Base-by-base conservation (phyloP, 495 filamentous ascomycete genomes). In the Parachaetomium inaequale region DNA sequence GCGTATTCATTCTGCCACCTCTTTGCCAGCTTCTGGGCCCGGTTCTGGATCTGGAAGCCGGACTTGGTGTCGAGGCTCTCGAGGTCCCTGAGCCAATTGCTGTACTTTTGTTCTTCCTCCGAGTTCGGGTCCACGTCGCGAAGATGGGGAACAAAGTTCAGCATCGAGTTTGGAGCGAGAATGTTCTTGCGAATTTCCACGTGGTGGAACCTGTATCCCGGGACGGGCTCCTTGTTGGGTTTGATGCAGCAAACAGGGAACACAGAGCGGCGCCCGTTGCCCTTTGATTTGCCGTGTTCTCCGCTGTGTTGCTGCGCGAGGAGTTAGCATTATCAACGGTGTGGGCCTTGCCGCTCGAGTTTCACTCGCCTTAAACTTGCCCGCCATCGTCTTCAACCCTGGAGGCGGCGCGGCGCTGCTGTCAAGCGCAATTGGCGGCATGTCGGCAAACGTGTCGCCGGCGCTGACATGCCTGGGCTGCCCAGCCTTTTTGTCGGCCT, bases 171-270 rank as follows among this genome's bases (percentile, higher is more conserved):
- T 0, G 78, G 75, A 1, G 77, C 74, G 31, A 79, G 74, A 15
- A 81, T 76, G 46, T 80, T 80, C 43, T 77, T 80, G 61, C 62
- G 71, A n/a, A 81, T 75, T 60, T 80, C 77, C n/a, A 79, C 76
- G 62, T 79, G 77, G 50, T 80, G 79, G 52, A 79, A 80, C 26
- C 73, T 61, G 58, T 81, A 81, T 8, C 65, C 58, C 21, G 79
- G 79, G 3, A 77, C 75, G 6, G 67, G 66, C 14, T 75, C 74
- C 46, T 66, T 71, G 54, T 76, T 67, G 7, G 75, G 74, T 55
- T 74, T 75, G 60, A 81, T 75, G 61, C 71, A 70, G 25, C 68
- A 58, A 8, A 78, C 71, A 5, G 74, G 74, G 57, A 66, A 72
- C 17, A 63, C 43, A 25, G 60, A 28, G 31, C 71, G 68, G 47